phyloP scores from a whole-genome alignment of 768 basidiomycete genomes.

The Hypsizygus marmoreus region DNA sequence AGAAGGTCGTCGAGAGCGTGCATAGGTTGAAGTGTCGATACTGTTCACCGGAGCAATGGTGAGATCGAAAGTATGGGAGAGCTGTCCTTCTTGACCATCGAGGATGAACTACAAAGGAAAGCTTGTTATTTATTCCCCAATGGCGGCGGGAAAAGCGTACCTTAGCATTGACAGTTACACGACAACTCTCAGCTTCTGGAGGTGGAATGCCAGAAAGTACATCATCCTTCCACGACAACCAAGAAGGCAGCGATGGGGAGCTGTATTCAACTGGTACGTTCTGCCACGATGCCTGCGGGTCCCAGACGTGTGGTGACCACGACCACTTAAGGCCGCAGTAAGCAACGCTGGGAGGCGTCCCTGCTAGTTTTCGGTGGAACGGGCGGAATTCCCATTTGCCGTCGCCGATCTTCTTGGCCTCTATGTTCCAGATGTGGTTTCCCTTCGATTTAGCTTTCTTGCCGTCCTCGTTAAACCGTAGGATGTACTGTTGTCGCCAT shows the following conservation, averaged over 20 bases:
- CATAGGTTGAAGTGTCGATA: conserved; percentile 40
- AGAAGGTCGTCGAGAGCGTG: conserved; percentile 45
- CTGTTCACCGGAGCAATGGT: conserved; percentile 66
- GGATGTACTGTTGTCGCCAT: conserved; percentile 92
- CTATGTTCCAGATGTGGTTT: conserved; percentile 99
- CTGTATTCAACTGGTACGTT: conserved; percentile 78
- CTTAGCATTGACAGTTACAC: conserved; percentile 75
- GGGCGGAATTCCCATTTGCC: conserved; percentile 86
- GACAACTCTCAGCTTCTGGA: conserved; percentile 71
- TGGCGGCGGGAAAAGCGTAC: conserved; percentile 40
- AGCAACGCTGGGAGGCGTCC: conserved; percentile 78
- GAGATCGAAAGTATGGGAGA: conserved; percentile 68
- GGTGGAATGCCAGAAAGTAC: conserved; percentile 81
- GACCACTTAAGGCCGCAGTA: conserved; percentile 81
- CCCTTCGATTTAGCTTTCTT: conserved; percentile 99
- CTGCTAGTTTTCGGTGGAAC: conserved; percentile 86
- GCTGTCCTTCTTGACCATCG: conserved; percentile 72
- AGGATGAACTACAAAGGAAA: conserved; percentile 54
- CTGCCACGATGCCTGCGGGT: conserved; percentile 87
- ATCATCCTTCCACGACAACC: conserved; percentile 88
- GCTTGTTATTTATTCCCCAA: background rate
- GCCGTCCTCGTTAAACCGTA: conserved; percentile 97
- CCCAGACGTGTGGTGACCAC: conserved; percentile 95
- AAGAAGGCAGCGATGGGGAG: conserved; percentile 80
- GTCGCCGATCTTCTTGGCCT: conserved; percentile 81